phyloP scores from a whole-genome alignment of 192 early-diverging fungal genomes.

The Nowakowskiella sp. region DNA sequence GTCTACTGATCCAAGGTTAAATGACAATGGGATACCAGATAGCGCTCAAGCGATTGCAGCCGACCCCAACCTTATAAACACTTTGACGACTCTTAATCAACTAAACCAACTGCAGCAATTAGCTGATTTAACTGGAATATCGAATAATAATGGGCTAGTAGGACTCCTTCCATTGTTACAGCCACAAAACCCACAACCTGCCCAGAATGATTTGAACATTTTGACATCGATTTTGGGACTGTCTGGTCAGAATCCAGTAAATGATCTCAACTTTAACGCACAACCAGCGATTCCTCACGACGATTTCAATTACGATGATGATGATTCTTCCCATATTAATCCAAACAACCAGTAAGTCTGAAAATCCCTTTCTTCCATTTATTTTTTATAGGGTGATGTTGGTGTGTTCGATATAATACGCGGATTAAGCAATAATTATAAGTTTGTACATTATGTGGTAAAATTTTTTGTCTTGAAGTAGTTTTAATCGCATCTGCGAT shows the following conservation, averaged over 20 bases:
- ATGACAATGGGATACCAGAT: no score
- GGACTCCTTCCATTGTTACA: background rate
- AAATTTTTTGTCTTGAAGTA: no score
- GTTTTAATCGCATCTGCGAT: no score
- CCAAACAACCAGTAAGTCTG: background rate
- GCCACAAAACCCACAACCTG: background rate
- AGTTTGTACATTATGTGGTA: no score
- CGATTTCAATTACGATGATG: constrained; percentile 12
- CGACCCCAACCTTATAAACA: background rate
- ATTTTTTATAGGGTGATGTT: no score
- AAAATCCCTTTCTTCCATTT: background rate
- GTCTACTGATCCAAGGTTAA: background rate
- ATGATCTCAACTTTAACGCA: no score
- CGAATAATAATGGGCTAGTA: background rate
- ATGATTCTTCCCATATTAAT: background rate
- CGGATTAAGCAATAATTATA: no score
- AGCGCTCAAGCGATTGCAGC: no score
- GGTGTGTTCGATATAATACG: no score
- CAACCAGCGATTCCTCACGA: background rate
- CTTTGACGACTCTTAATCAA: background rate
- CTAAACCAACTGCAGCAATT: background rate
- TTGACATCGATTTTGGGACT: no score
- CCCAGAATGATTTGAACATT: no score
- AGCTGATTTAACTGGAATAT: background rate
- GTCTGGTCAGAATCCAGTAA: no score